Evolutionary conservation across 1,284 basidiomycete species (phyloP).

Genomic region (Leccinum insolens): DNA sequence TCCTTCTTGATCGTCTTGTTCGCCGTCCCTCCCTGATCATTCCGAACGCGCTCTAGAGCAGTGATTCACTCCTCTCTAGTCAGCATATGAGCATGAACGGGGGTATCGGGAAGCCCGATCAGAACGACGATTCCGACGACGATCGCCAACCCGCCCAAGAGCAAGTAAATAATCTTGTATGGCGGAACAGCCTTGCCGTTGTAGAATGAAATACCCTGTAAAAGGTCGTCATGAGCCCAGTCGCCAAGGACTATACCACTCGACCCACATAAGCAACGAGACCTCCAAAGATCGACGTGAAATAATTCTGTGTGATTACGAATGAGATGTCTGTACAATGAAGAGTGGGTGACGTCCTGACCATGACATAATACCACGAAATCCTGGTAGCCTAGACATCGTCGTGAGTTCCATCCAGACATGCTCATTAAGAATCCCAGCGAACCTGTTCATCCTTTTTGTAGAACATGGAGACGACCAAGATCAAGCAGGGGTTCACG

Average conservation of each 20-base stretch:
- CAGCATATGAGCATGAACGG: slow-evolving; percentile 60
- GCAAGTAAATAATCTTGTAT: slow-evolving; percentile 65
- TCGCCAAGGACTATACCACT: neutral
- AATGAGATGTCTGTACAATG: neutral
- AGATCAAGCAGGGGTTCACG: slow-evolving; percentile 63
- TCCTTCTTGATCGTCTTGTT: slow-evolving; percentile 64
- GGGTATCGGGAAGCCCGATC: slow-evolving; percentile 68
- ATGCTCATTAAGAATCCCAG: neutral
- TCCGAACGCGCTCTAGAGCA: slow-evolving; percentile 66
- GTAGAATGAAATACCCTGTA: slow-evolving; percentile 61
- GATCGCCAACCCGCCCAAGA: slow-evolving; percentile 64
- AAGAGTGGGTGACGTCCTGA: slow-evolving; percentile 24
- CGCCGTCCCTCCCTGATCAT: slow-evolving; percentile 66
- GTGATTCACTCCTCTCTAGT: slow-evolving; percentile 64
- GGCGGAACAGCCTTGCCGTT: slow-evolving; percentile 48
- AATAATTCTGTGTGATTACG: slow-evolving; percentile 47
- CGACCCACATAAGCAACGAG: slow-evolving; percentile 62
- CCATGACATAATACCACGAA: slow-evolving; percentile 73
- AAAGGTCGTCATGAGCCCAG: neutral
- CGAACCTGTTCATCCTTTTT: slow-evolving; percentile 67
- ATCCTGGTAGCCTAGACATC: slow-evolving; percentile 52
- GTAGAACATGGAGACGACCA: slow-evolving; percentile 71
- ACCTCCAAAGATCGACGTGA: slow-evolving; percentile 67
- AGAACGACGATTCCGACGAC: slow-evolving; percentile 59
- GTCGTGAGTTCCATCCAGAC: neutral